Evolutionary conservation across 345 rosid species (phyloP).

Genomic region (Syzygium grande): DNA sequence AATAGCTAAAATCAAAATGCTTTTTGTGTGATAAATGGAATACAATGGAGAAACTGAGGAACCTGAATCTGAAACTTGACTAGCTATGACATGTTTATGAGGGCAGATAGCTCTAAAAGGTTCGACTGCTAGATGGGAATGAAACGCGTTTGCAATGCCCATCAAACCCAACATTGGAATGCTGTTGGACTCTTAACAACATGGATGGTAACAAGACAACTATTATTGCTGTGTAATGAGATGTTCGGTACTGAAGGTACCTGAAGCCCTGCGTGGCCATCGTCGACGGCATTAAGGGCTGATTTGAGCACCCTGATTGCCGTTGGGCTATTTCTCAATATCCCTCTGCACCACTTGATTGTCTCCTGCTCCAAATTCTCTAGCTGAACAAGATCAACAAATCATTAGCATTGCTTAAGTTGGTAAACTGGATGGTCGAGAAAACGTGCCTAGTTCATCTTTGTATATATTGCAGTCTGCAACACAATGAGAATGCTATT

Average conservation of each 20-base stretch:
- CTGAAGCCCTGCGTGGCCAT: conserved; percentile 94
- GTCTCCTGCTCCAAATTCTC: conserved; percentile 81
- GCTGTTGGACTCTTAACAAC: background rate
- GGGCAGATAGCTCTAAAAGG: background rate
- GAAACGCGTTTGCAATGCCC: background rate
- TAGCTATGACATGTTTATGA: background rate
- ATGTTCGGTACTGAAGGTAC: conserved; percentile 10
- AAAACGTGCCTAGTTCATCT: background rate
- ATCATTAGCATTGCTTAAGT: background rate
- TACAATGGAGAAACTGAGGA: background rate
- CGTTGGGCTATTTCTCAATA: conserved; percentile 82
- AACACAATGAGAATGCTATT: background rate
- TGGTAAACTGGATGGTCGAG: background rate
- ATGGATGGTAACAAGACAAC: background rate
- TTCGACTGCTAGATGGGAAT: background rate
- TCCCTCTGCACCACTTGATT: conserved; percentile 84
- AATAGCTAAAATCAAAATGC: background rate
- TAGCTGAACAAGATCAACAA: conserved; percentile 30
- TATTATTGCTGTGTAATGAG: background rate
- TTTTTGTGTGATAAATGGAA: background rate
- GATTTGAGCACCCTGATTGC: conserved; percentile 89
- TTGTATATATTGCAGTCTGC: background rate
- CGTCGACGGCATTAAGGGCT: conserved; percentile 88
- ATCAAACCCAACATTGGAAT: background rate
- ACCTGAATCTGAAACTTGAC: background rate